Conservation (phyloP, 768 basidiomycete genomes). For the Cyathus striatus region DNA sequence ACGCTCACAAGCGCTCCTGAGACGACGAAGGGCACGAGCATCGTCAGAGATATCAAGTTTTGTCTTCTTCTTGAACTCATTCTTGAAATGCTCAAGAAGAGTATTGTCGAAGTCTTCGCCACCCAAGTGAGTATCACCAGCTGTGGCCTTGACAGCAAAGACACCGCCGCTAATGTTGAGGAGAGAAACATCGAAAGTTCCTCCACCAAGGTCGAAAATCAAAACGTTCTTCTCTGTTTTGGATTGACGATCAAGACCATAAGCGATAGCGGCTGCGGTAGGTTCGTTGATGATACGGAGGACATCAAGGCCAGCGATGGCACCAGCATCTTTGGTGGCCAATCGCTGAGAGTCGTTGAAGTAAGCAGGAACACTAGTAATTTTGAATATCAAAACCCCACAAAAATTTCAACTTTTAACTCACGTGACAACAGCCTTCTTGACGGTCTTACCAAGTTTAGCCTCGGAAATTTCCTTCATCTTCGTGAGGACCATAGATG, state of each 20-base stretch:
- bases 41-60: conserved; percentile 97
- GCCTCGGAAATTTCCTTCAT: conserved; percentile 99
- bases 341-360: conserved; percentile 99
- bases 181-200: conserved; percentile 99
- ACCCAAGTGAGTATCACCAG: conserved; percentile 98
- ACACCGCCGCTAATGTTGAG: conserved; percentile 97
- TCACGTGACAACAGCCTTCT: conserved; percentile 98
- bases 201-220: too few species aligned
- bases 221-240: conserved; percentile 96
- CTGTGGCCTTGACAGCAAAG: conserved; percentile 98
- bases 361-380: conserved; percentile 95
- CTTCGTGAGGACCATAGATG: conserved; percentile 99
- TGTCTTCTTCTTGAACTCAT: conserved; percentile 97
- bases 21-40: conserved; percentile 92
- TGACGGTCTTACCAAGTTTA: conserved; percentile 96
- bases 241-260: conserved; percentile 94
- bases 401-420: too few species aligned
- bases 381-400: too few species aligned
- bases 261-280: conserved; percentile 98
- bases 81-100: conserved; percentile 97
- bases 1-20: conserved; percentile 97
- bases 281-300: conserved; percentile 99
- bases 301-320: conserved; percentile 96
- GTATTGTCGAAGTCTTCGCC: conserved; percentile 99
- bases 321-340: conserved; percentile 98